Conservation (phyloP, 1,139 yeast species). For the Waltiozyma sp. region DNA sequence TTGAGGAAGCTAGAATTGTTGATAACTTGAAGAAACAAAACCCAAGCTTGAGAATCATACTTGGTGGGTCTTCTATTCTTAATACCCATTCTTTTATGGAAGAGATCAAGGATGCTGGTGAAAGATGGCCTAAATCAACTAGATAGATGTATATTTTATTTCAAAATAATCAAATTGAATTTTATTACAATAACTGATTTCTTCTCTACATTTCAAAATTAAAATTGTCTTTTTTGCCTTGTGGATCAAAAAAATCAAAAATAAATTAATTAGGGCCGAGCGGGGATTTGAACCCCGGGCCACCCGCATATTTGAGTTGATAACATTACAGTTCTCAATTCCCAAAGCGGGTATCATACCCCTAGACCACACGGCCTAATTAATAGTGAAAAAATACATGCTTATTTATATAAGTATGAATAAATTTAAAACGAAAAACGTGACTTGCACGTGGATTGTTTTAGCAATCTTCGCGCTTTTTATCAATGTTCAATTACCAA, state of each 20-base stretch:
- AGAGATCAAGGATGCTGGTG: slow-evolving; percentile 20
- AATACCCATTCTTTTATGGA: slow-evolving; percentile 49
- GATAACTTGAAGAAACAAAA: slow-evolving; percentile 52
- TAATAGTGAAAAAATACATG: too few relatives aligned
- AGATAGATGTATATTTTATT: background rate
- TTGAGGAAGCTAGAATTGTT: slow-evolving; percentile 79
- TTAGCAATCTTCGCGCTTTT: background rate
- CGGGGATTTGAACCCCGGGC: background rate
- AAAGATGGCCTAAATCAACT: slow-evolving; percentile 14
- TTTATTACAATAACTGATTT: too few relatives aligned
- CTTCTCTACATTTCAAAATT: too few relatives aligned
- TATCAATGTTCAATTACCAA: too few relatives aligned
- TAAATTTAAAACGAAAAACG: too few relatives aligned
- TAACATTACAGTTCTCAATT: too few relatives aligned
- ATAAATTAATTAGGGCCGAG: background rate
- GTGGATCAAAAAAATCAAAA: background rate
- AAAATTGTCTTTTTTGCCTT: too few relatives aligned
- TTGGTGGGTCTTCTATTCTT: slow-evolving; percentile 70
- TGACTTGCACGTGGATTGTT: too few relatives aligned
- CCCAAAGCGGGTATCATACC: background rate
- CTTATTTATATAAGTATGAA: too few relatives aligned
- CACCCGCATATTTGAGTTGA: background rate
- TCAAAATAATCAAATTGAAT: too few relatives aligned
- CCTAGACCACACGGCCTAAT: background rate
- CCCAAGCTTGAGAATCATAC: slow-evolving; percentile 41